phyloP scores from a whole-genome alignment of 192 early-diverging fungal species.

The Backusella sp. region DNA sequence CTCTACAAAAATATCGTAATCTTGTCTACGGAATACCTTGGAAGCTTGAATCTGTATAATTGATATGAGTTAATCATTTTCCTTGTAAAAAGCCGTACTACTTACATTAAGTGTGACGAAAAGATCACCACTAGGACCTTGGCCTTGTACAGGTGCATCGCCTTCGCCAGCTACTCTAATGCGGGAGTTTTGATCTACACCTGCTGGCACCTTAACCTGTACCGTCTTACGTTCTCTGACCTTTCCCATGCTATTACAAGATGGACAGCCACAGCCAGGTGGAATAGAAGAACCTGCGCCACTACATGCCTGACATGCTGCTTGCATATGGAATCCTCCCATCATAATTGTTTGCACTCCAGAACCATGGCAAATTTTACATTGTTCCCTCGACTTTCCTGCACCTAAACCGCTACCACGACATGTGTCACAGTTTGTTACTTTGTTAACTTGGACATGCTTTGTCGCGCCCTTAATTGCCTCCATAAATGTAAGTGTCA shows the following conservation, averaged over 20 bases:
- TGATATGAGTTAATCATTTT: not conserved
- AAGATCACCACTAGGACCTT: conserved; percentile 80
- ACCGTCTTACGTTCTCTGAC: conserved; percentile 73
- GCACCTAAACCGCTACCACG: conserved; percentile 77
- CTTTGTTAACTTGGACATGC: conserved; percentile 59
- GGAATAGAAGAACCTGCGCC: conserved; percentile 77
- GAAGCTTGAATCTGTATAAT: conserved; percentile 33
- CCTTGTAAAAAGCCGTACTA: not conserved
- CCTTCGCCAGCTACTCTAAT: conserved; percentile 80
- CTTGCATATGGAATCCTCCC: conserved; percentile 91
- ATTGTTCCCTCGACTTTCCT: conserved; percentile 69
- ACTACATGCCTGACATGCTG: conserved; percentile 79
- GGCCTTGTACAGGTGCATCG: conserved; percentile 72
- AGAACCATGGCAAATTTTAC: conserved; percentile 76
- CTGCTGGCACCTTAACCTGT: conserved; percentile 78
- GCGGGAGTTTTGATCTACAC: conserved; percentile 81
- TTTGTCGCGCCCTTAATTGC: conserved; percentile 79
- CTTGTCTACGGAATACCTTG: conserved; percentile 82
- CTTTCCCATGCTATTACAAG: conserved; percentile 81
- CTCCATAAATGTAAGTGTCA: conserved; percentile 87
- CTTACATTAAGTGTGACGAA: conserved; percentile 76
- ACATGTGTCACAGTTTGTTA: conserved; percentile 78
- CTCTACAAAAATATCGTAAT: conserved; percentile 73
- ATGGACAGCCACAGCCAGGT: conserved; percentile 63
- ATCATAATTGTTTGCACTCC: conserved; percentile 80